Evolutionary conservation across 306 rosid genomes (phyloP).

Genomic region (Citrullus amarus): DNA sequence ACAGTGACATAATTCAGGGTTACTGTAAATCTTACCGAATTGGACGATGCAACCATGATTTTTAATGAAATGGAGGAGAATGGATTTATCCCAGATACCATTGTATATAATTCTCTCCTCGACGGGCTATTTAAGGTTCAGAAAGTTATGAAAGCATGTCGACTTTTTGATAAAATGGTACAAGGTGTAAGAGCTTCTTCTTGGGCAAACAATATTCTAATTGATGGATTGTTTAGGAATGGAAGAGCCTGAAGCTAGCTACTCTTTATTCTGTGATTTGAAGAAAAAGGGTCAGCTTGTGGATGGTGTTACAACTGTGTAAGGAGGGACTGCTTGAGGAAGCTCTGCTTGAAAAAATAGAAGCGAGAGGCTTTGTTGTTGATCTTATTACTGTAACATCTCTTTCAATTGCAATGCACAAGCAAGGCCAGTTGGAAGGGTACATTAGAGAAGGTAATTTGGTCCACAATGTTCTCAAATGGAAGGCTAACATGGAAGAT

Average conservation of each 20-base stretch:
- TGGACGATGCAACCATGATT: slow-evolving; percentile 44
- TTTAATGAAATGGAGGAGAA: slow-evolving; percentile 55
- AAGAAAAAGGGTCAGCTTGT: slow-evolving; percentile 81
- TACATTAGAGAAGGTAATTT: slow-evolving; percentile 59
- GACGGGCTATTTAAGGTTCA: slow-evolving; percentile 66
- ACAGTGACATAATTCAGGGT: slow-evolving; percentile 55
- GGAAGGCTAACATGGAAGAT: slow-evolving; percentile 77
- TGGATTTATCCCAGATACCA: slow-evolving; percentile 35
- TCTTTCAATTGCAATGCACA: slow-evolving; percentile 53
- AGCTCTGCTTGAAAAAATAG: slow-evolving; percentile 92
- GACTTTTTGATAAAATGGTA: slow-evolving; percentile 77
- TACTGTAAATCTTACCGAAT: slow-evolving; percentile 42
- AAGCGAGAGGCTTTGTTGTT: slow-evolving; percentile 63
- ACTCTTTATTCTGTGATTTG: slow-evolving; percentile 62
- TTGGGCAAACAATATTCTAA: slow-evolving; percentile 63
- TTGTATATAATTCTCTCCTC: slow-evolving; percentile 63
- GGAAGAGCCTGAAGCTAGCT: slow-evolving; percentile 68
- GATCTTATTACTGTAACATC: slow-evolving; percentile 70
- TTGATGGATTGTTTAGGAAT: slow-evolving; percentile 71
- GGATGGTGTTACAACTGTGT: slow-evolving; percentile 67
- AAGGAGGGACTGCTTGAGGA: slow-evolving; percentile 65
- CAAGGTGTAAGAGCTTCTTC: slow-evolving; percentile 59
- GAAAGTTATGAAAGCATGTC: slow-evolving; percentile 55
- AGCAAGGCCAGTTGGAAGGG: slow-evolving; percentile 66
- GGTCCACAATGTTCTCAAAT: slow-evolving; percentile 53